Base-by-base conservation (phyloP, 257 asterid genomes). In the Nicotiana tabacum region DNA sequence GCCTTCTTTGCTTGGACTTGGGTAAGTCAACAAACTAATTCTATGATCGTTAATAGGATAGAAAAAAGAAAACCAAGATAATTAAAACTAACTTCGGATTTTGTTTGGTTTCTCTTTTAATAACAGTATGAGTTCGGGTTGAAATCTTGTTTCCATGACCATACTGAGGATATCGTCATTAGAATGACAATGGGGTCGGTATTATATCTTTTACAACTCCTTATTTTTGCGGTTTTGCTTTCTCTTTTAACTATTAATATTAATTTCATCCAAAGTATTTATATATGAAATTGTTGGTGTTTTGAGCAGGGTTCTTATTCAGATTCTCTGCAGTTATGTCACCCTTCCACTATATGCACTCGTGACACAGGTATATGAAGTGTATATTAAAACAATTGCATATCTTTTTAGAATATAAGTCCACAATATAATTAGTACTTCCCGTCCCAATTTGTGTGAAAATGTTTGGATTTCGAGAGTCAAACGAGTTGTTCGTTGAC, bases 1-100 rank as follows among this genome's bases (percentile, higher is more conserved):
- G 98, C 99, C 86, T 94, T 94, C 93, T 94, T 94, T 87, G 94
- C 90, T 46, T 96, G 99, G 99, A 90, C 92, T 85, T 92, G 93
- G 93, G 98, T 96, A 90, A 82, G 97, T 66, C 17, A 80, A 6
- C 10, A 55, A 70, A 5, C 4, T 21, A 39, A 43, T 30, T 43
- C 48, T 69, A 37, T 69, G 18, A 37, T 16, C 5, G 18, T 33
- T 32, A 69, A 69, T 33, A 24, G 27, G 17, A 13, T 1, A 0
- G 58, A 53, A 13, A 4, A 53, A 57, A 57, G 9, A 17, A 57
- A 2, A 3, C 6, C 62, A 17, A 57, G 58, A 53, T 3, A 12
- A 68, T 32, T 21, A 10, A 18, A 58, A 3, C 4, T 64, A 13
- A 72, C 29, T 72, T 62, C 32, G 13, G 15, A 65, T 37, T 29